Conservation (phyloP, 805 yeast genomes). For the Millerago galiae region DNA sequence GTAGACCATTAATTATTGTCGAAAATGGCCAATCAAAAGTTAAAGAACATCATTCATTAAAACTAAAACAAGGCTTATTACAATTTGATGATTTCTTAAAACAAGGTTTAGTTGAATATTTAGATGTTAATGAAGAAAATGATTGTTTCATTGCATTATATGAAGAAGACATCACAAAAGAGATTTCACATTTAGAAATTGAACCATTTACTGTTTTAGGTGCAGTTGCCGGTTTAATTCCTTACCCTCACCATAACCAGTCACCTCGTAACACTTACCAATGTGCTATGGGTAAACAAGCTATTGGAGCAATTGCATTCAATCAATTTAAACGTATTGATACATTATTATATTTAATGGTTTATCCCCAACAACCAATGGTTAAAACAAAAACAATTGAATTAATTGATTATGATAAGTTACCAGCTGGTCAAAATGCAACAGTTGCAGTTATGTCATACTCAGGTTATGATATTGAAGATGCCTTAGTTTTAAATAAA, state of each 20-base stretch:
- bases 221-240: constrained; percentile 89
- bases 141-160: constrained; percentile 89
- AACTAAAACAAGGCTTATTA: constrained; percentile 62
- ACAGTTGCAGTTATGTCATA: constrained; percentile 99
- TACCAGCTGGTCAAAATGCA: constrained; percentile 99
- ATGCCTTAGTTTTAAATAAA: constrained; percentile 92
- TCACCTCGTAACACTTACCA: constrained; percentile 90
- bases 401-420: constrained; percentile 87
- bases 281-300: constrained; percentile 98
- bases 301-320: constrained; percentile 98
- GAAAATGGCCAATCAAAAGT: constrained; percentile 68
- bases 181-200: constrained; percentile 85
- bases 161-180: constrained; percentile 52
- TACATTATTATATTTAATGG: constrained; percentile 88
- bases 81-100: constrained; percentile 86
- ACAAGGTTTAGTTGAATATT: constrained; percentile 85
- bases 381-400: constrained; percentile 97
- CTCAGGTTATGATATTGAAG: constrained; percentile 98
- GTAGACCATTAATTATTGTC: constrained; percentile 92
- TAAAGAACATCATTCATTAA: constrained; percentile 57
- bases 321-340: constrained; percentile 95
- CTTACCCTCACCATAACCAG: constrained; percentile 89
- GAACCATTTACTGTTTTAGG: constrained; percentile 92
- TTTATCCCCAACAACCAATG: constrained; percentile 99
- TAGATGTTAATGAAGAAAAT: constrained; percentile 96